Base-by-base conservation (phyloP, 1,139 yeast species). In the Kodamaea alishanica region DNA sequence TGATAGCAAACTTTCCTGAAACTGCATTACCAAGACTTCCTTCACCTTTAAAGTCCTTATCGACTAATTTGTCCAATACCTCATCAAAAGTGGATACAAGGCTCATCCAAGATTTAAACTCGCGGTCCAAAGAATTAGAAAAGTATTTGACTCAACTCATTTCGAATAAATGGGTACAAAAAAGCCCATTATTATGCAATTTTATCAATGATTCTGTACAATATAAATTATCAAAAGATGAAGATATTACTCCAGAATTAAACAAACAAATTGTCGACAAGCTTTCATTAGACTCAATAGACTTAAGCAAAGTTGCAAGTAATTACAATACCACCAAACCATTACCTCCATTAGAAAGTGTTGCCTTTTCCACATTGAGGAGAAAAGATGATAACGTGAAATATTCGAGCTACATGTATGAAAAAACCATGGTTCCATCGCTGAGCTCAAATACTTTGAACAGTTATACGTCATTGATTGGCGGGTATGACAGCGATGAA, bases 291-390 rank as follows among this genome's bases (percentile, higher is more conserved):
- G 51, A 53, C 7, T 60, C 67, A 1, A 46, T 56, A 8, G 56
- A 58, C 43, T 50, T 64, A 30, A 33, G 41, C 6, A 46, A 52
- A 24, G 41, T 49, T 29, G 38, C 42, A 31, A 38, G 47, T 30
- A 38, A 48, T 33, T 49, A 50, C 26, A 58, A 49, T 37, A 54
- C 66, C 2, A 61, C 67, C 0, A 60, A 60, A 6, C 66, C 67
- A 11, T 50, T 63, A 38, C 67, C 66, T 11, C 36, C 34, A 33
- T 34, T 25, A 20, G 40, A 5, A 22, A 29, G 23, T 32, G 20
- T 15, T 15, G 39, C 8, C 23, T 31, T 5, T 26, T 25, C 30
- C 12, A 23, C 36, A 8, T n/a, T 39, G 12, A 26, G 23, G 8
- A 34, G 46, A 12, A 35, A 35, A 20, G 41, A 45, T 28, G 40